Evolutionary conservation across 352 stramenopile species (phyloP).

Genomic region (Phytopythium aichiense): DNA sequence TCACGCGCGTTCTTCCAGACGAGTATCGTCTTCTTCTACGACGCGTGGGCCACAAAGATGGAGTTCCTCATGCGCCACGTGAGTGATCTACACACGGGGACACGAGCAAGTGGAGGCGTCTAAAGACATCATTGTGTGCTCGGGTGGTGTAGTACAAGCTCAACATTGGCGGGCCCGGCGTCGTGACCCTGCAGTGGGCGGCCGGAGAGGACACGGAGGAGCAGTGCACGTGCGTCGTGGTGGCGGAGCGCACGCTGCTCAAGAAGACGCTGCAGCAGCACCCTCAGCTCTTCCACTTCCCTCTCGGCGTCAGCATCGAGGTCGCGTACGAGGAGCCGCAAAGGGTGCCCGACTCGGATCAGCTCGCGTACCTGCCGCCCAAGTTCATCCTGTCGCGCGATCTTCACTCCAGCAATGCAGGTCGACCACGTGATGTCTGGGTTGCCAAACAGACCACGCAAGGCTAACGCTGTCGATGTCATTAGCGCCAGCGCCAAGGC

Average conservation of each 20-base stretch:
- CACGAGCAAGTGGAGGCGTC: neutral
- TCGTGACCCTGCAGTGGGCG: conserved; percentile 55
- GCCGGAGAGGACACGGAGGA: conserved; percentile 66
- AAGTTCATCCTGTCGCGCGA: conserved; percentile 38
- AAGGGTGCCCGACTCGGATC: conserved; percentile 43
- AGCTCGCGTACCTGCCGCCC: conserved; percentile 44
- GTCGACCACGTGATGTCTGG: neutral
- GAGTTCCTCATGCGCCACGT: conserved; percentile 57
- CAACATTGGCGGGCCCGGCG: conserved; percentile 37
- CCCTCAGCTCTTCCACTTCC: conserved; percentile 27
- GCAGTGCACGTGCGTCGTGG: conserved; percentile 40
- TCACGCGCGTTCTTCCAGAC: conserved; percentile 39
- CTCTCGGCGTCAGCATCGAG: conserved; percentile 35
- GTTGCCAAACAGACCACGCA: neutral
- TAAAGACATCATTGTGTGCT: neutral
- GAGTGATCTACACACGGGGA: conserved; percentile 11
- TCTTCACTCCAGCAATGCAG: conserved; percentile 21
- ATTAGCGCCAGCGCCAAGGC: neutral
- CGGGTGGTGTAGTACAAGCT: conserved; percentile 51
- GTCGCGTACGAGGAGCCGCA: conserved; percentile 54
- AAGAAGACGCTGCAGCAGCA: conserved; percentile 37
- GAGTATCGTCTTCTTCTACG: conserved; percentile 68
- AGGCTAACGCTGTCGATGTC: neutral
- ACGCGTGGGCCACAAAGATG: conserved; percentile 63
- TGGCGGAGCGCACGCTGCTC: conserved; percentile 56